Evolutionary conservation across 1,284 basidiomycete species (phyloP).

Genomic region (Ganoderma meredithae): DNA sequence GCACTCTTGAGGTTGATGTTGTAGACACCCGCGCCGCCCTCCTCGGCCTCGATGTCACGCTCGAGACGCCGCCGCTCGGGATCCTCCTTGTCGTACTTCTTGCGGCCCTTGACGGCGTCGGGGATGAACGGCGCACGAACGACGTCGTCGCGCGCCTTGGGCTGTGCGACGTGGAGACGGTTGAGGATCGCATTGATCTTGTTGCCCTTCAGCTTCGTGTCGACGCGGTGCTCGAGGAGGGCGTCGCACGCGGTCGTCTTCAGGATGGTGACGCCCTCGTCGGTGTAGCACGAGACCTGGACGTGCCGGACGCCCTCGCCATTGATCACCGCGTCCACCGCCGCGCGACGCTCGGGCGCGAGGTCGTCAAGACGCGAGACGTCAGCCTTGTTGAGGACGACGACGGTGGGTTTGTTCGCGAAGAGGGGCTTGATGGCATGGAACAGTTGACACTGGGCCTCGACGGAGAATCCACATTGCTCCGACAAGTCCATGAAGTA

Average conservation of each 20-base stretch:
- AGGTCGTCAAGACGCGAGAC: slow-evolving; percentile 88
- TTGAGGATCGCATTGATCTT: slow-evolving; percentile 93
- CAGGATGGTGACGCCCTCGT: slow-evolving; percentile 95
- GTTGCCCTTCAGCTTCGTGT: slow-evolving; percentile 91
- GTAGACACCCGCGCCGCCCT: slow-evolving; percentile 90
- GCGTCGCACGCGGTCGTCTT: slow-evolving; percentile 94
- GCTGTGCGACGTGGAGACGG: slow-evolving; percentile 92
- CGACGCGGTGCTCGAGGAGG: slow-evolving; percentile 91
- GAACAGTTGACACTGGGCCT: slow-evolving; percentile 96
- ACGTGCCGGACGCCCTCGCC: slow-evolving; percentile 75
- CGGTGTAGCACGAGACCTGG: slow-evolving; percentile 91
- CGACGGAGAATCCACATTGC: slow-evolving; percentile 94
- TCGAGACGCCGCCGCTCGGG: slow-evolving; percentile 76
- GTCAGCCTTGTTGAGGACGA: slow-evolving; percentile 97
- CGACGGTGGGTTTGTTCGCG: slow-evolving; percentile 87
- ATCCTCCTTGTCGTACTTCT: slow-evolving; percentile 89
- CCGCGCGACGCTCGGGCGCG: slow-evolving; percentile 71
- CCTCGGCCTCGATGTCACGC: slow-evolving; percentile 82
- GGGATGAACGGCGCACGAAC: slow-evolving; percentile 89
- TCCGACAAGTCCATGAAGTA: slow-evolving; percentile 98
- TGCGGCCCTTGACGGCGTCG: slow-evolving; percentile 75
- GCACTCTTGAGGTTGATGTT: slow-evolving; percentile 89
- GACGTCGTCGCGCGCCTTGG: slow-evolving; percentile 87
- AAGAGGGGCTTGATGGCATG: slow-evolving; percentile 98
- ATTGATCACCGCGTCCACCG: slow-evolving; percentile 88